Base-by-base conservation (phyloP, 495 filamentous ascomycete genomes). In the Cryomyces minteri region DNA sequence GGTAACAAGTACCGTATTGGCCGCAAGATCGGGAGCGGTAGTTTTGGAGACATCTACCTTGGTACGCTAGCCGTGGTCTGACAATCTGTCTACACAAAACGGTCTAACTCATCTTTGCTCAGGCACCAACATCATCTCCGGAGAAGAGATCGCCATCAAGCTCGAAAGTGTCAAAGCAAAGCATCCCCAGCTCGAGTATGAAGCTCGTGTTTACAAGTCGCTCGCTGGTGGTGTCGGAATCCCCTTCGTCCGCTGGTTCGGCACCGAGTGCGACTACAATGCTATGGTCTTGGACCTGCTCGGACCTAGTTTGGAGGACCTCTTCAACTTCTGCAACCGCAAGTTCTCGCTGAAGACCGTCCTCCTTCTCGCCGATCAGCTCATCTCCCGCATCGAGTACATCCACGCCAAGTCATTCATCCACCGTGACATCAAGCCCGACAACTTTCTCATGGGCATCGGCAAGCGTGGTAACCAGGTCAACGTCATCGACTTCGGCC, bases 321-420 rank as follows among this genome's bases (percentile, higher is more conserved):
- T 99, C n/a, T 99, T 99, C 86, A 99, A 99, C 76, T 99, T 99
- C 65, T 99, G 92, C 79, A 99, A 96, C 76, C 81, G 92, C 61
- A 99, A 99, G 63, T 99, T 96, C 73, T 94, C 90, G 7, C 68
- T 99, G 52, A 99, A 99, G 81, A 99, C 92, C n/a, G 92, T 99
- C 37, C 69, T 99, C 11, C 78, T 99, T 7, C 77, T 99, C 43
- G 92, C 92, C 58, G 92, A 99, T 59, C 92, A 99, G 69, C 77
- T 99, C 64, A 96, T 98, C 59, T 96, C 90, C 46, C 88, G 92
- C 50, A 96, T 99, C 62, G 92, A 99, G 66, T 99, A 99, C 70
- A 99, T 99, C 58, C 92, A 99, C 62, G 92, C 92, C 74, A 99
- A 99, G 67, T 94, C 87, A 29, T 99, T 99, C 67, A 99, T 99